phyloP scores from a whole-genome alignment of 2,329 filamentous ascomycete species.

The Orbilia oligospora region DNA sequence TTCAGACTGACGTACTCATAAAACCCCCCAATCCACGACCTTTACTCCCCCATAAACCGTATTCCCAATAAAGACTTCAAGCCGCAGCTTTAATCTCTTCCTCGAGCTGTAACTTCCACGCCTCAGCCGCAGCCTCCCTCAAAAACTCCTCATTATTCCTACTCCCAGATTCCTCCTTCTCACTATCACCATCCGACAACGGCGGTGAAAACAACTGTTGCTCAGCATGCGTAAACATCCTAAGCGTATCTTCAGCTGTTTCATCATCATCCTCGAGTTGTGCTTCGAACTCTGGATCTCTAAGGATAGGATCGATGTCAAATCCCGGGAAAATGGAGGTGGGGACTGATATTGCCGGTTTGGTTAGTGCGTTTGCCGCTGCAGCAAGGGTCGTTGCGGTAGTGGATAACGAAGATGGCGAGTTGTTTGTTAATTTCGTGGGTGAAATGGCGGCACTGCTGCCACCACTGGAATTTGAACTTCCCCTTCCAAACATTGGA shows the following conservation, averaged over 20 bases:
- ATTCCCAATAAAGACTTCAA: neutral
- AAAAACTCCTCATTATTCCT: slow-evolving; percentile 49
- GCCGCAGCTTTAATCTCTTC: slow-evolving; percentile 41
- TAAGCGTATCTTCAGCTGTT: slow-evolving; percentile 51
- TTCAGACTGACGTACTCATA: neutral
- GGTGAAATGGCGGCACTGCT: slow-evolving; percentile 51
- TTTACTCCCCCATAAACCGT: neutral
- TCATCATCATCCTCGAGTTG: slow-evolving; percentile 53
- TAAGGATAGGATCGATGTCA: slow-evolving; percentile 52
- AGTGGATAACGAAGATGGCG: neutral
- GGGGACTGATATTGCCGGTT: slow-evolving; percentile 21
- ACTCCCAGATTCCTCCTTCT: slow-evolving; percentile 37
- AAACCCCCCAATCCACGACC: neutral
- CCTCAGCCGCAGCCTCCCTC: slow-evolving; percentile 53
- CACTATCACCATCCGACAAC: slow-evolving; percentile 44
- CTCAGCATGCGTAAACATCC: slow-evolving; percentile 56
- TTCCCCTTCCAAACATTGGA: slow-evolving; percentile 48
- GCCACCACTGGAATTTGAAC: slow-evolving; percentile 8
- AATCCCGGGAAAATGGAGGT: slow-evolving; percentile 51
- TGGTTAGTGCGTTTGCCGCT: slow-evolving; percentile 11
- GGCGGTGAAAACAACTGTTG: slow-evolving; percentile 57
- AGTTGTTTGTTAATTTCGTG: neutral
- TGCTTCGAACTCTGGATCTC: slow-evolving; percentile 49
- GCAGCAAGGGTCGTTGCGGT: slow-evolving; percentile 2
- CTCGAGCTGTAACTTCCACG: slow-evolving; percentile 59